phyloP scores from a whole-genome alignment of 176 grass and related monocot genomes.

The Hordeum vulgare region MorexV3_pseudomolecules_assembly NC_058524.1:564288208-564288707 shows the following conservation, averaged over 20 bases:
- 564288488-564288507: neutral
- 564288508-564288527: neutral
- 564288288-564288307: too few species aligned
- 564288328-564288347: neutral
- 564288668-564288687: neutral
- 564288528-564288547: neutral
- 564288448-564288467: slow-evolving; percentile 1
- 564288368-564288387: neutral
- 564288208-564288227: too few species aligned
- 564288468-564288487: neutral
- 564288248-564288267: neutral
- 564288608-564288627: neutral
- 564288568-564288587: neutral
- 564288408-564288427: neutral
- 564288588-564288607: neutral
- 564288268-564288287: neutral
- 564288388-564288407: neutral
- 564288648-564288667: neutral
- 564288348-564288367: neutral
- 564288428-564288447: neutral
- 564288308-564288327: neutral
- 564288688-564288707: slow-evolving; percentile 4
- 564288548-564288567: too few species aligned
- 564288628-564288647: neutral
- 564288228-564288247: too few species aligned